Evolutionary conservation across 176 grass and related monocot genomes (phyloP), one percentile per base, ranked within the genome.

Genomic region (Ampelocalamus luodianensis): DNA sequence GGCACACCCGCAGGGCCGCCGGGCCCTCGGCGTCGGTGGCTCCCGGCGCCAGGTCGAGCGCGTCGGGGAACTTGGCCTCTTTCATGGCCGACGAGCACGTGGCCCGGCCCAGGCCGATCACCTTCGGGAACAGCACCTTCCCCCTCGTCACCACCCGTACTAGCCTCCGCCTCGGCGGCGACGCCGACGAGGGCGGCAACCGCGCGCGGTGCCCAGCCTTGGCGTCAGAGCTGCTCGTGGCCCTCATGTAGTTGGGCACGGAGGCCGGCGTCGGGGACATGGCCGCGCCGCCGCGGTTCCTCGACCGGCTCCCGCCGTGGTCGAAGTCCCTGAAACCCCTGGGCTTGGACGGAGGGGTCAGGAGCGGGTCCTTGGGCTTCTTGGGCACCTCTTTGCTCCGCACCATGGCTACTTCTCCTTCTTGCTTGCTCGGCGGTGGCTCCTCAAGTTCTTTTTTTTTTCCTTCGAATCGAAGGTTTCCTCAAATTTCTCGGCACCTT

Each of bases 31-130:
- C 89, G 53, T 85, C 89, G n/a, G 89, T 90, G 15, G 82, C 83
- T 22, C 91, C 89, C 7, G 87, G 90, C 32, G 87, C 92, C 27
- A 95, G 86, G 73, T 91, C 90, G 46, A 95, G 82, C 50, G 86
- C 86, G 37, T 55, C 76, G 27, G 91, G 91, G 85, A 96, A 95
- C 73, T 90, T 94, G 49, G 86, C 78, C 27, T 90, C 93, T 90
- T 94, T 98, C 13, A 96, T 39, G 32, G 93, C 90, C 32, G 93
- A 94, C 1, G 96, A 94, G 88, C 96, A 98, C 20, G 96, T 98
- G 68, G 91, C 91, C 38, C 81, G 80, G 69, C 62, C 87, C 6
- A 86, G 77, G 58, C 59, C 79, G 24, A 55, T 5, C 16, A 64
- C 55, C 70, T 88, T 87, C 67, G 86, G 81, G 85, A 87, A 92